Evolutionary conservation across 306 rosid species (phyloP).

Genomic region (Lagenaria siceraria): DNA sequence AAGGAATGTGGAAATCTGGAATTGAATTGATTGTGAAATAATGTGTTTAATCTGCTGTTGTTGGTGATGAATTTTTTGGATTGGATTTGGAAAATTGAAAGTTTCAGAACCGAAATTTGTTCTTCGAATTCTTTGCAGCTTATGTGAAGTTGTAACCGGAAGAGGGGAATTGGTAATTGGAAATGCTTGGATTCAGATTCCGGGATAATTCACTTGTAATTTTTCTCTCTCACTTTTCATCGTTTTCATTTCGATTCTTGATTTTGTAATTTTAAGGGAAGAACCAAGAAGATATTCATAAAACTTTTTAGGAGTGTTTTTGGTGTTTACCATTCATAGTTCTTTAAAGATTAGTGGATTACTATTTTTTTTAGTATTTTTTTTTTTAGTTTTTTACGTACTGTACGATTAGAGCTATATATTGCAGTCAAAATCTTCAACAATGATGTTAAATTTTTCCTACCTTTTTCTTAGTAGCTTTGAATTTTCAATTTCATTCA

Average conservation of each 20-base stretch:
- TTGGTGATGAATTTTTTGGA: background rate
- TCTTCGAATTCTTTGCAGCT: slow-evolving; percentile 1
- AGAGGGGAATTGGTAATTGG: background rate
- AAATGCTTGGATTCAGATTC: slow-evolving; percentile 4
- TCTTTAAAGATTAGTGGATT: too few species aligned
- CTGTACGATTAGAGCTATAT: too few species aligned
- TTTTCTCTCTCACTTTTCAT: background rate
- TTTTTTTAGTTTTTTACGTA: too few species aligned
- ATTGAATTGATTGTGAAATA: background rate
- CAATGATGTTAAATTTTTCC: too few species aligned
- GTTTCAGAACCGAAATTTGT: background rate
- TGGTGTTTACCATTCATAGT: too few species aligned
- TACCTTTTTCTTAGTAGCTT: too few species aligned
- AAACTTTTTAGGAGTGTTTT: too few species aligned
- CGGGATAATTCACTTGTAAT: background rate
- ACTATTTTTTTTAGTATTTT: too few species aligned
- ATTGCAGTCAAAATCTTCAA: too few species aligned
- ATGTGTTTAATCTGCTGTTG: background rate
- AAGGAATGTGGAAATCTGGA: background rate
- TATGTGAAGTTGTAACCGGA: background rate
- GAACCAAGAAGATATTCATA: too few species aligned
- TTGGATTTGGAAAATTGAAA: background rate
- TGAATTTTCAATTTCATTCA: too few species aligned
- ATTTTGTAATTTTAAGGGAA: background rate
- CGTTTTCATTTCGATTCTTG: background rate